Percentiles rank a stretch among this genome's conserved stretches.
phyloP scores from a whole-genome alignment of 140 eudicot species.

The Ambrosia hybrid region DNA sequence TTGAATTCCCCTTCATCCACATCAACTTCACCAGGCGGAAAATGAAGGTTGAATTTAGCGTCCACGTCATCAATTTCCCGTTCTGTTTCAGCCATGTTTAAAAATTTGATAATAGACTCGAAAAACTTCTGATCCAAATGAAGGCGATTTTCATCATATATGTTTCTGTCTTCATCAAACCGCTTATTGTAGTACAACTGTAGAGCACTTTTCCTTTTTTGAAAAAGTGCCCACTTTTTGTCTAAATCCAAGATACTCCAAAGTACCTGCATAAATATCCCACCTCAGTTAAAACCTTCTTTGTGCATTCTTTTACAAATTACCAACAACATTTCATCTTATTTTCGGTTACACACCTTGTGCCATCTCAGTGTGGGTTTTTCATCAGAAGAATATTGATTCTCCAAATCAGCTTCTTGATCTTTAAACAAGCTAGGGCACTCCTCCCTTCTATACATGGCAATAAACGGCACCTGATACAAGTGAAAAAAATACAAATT shows the following conservation, averaged over 20 bases:
- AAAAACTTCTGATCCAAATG: slow-evolving; percentile 55
- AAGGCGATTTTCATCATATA: slow-evolving; percentile 60
- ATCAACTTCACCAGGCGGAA: slow-evolving; percentile 72
- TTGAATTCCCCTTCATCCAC: slow-evolving; percentile 67
- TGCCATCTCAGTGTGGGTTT: slow-evolving; percentile 67
- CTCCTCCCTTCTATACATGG: slow-evolving; percentile 84
- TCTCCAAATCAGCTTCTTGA: slow-evolving; percentile 44
- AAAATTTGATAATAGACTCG: slow-evolving; percentile 57
- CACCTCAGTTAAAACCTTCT: not conserved
- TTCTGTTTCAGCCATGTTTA: slow-evolving; percentile 67
- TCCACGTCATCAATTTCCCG: slow-evolving; percentile 86
- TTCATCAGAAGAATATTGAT: slow-evolving; percentile 43
- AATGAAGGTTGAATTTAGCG: slow-evolving; percentile 67
- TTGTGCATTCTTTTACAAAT: no score
- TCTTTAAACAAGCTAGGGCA: slow-evolving; percentile 60
- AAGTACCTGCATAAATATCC: slow-evolving; percentile 56
- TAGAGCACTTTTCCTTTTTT: slow-evolving; percentile 76
- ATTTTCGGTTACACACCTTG: slow-evolving; percentile 44
- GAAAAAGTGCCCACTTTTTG: slow-evolving; percentile 74
- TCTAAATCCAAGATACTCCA: slow-evolving; percentile 75
- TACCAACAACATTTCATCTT: not conserved
- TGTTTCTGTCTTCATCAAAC: slow-evolving; percentile 64
- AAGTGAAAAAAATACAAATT: no score
- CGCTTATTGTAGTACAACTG: slow-evolving; percentile 57
- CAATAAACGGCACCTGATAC: slow-evolving; percentile 27